A percentile compares a stretch with the other conserved stretches of the same genome.
Conservation (phyloP, 129 eudicot species). For the Silybum marianum region DNA sequence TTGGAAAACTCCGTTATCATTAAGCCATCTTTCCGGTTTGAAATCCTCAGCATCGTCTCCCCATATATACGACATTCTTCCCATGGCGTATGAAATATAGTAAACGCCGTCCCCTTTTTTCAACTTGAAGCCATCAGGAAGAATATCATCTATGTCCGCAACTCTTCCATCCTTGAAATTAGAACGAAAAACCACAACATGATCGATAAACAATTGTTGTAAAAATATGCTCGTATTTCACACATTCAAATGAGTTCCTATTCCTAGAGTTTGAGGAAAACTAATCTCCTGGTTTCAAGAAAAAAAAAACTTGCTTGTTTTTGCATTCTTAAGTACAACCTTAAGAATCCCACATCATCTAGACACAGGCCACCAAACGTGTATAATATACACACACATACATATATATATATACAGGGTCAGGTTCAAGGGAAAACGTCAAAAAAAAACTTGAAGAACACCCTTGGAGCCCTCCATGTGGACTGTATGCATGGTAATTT, state of each 20-base stretch:
- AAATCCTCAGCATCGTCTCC: slow-evolving; percentile 87
- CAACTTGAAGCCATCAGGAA: slow-evolving; percentile 75
- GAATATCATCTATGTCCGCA: slow-evolving; percentile 69
- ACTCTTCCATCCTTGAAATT: slow-evolving; percentile 72
- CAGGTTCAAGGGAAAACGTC: no score
- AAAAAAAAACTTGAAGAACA: no score
- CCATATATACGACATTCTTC: slow-evolving; percentile 73
- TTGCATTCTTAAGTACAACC: not conserved
- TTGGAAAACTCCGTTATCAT: slow-evolving; percentile 55
- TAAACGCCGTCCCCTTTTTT: slow-evolving; percentile 78
- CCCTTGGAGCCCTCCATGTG: no score
- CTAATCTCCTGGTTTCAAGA: not conserved
- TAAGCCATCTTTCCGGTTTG: slow-evolving; percentile 68
- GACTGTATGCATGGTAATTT: no score
- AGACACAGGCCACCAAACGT: not conserved
- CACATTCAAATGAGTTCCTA: not conserved
- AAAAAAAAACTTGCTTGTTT: not conserved
- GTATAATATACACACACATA: no score
- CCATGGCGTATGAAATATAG: slow-evolving; percentile 93
- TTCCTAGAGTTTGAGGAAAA: not conserved
- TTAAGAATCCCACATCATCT: not conserved
- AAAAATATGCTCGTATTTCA: not conserved
- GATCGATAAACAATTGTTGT: not conserved
- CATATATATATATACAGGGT: no score
- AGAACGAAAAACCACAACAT: slow-evolving; percentile 17